Evolutionary conservation across 768 basidiomycete species (phyloP), one percentile per base, ranked within the genome.

Genomic region (Cyclocybe aegerita): DNA sequence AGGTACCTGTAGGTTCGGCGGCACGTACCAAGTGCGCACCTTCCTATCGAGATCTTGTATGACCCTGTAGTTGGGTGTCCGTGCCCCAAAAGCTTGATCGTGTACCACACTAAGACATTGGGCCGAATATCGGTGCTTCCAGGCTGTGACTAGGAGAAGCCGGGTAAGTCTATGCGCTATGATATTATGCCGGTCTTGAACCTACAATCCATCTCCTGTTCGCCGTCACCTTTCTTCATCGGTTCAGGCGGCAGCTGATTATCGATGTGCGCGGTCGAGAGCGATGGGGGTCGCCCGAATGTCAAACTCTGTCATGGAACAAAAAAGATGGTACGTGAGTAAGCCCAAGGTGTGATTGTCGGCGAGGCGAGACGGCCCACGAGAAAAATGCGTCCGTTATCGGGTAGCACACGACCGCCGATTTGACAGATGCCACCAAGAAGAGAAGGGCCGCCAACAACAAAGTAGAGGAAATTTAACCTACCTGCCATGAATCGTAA

Each of bases 401-500:
- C 5, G 23, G 23, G 23, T 23, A 23, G 23, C 23, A 5, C 23
- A 23, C 5, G 23, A 23, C 23, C 5, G 23, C 23, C 23, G 23
- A 23, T 23, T 23, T 23, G 23, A 23, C 23, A 23, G 23, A 3
- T 23, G 5, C 23, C 15, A 8, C 43, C 15, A 4, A n/a, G 3
- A 43, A 11, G 23, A 43, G 32, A 45, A 17, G 36, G 46, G 33
- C 8, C 29, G 31, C 15, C 34, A 17, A 38, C 32, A 12, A 9
- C 29, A 46, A 32, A 11, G 1, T 7, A 29, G 17, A 12, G 17
- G 14, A 41, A 39, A 49, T 46, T 42, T 7, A 45, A 54, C 72
- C 48, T 58, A 85, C 86, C 81, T 85, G 83, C 81, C 81, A 85
- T 2, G 82, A 82, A 59, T 86, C 85, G 55, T 86, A 86, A 7